Evolutionary conservation across 768 basidiomycete genomes (phyloP).

Genomic region (Stropharia rugosoannulata): DNA sequence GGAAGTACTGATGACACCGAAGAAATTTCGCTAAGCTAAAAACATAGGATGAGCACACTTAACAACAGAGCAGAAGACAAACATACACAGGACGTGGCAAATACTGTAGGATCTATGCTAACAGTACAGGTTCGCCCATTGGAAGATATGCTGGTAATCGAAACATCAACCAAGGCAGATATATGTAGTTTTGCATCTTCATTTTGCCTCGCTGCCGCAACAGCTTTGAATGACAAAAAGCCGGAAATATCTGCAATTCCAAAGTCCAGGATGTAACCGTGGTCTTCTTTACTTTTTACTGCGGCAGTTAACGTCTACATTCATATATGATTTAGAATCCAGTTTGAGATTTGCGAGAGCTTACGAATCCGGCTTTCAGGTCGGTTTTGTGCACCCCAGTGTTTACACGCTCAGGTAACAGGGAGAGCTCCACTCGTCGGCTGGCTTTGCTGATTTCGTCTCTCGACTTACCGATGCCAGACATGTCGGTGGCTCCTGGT

Average conservation of each 20-base stretch:
- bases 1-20: conserved; percentile 84
- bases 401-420: conserved; percentile 85
- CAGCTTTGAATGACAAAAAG: conserved; percentile 81
- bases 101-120: conserved; percentile 45
- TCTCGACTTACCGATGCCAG: conserved; percentile 58
- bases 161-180: conserved; percentile 67
- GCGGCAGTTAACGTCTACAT: conserved; percentile 71
- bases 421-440: conserved; percentile 80
- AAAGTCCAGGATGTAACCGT: conserved; percentile 89
- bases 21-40: conserved; percentile 72
- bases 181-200: conserved; percentile 38
- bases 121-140: conserved; percentile 83
- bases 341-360: conserved; percentile 29
- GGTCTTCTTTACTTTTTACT: conserved; percentile 87
- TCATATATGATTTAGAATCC: conserved; percentile 7
- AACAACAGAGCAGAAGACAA: neutral
- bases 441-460: conserved; percentile 70
- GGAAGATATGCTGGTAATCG: conserved; percentile 65
- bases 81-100: conserved; percentile 59
- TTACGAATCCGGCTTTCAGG: conserved; percentile 70
- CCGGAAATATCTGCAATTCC: conserved; percentile 79
- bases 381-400: conserved; percentile 76
- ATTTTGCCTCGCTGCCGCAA: conserved; percentile 35
- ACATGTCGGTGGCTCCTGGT: conserved; percentile 59
- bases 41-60: neutral